Conservation (phyloP, 2,329 filamentous ascomycete genomes). For the Arachnopeziza araneosa region DNA sequence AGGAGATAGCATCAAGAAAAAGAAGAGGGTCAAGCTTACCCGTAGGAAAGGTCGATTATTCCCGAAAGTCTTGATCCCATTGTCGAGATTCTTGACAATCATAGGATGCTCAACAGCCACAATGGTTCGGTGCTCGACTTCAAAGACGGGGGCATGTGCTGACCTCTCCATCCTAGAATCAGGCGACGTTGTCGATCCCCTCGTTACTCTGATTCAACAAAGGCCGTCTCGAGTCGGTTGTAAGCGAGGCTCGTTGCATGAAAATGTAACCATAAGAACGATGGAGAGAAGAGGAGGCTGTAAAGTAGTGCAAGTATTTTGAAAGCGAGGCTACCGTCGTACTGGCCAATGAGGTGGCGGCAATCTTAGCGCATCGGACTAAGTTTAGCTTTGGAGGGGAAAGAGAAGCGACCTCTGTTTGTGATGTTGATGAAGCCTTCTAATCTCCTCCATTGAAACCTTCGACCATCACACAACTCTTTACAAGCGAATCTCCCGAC, state of each 20-base stretch:
- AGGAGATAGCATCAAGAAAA: not conserved
- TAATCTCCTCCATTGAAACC: conserved; percentile 8
- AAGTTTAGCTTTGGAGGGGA: not conserved
- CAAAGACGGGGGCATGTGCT: conserved; percentile 37
- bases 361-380: not conserved
- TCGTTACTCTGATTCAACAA: not conserved
- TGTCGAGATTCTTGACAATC: conserved; percentile 58
- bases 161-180: not conserved
- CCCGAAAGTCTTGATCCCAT: conserved; percentile 57
- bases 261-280: too few relatives aligned
- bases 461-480: conserved; percentile 4
- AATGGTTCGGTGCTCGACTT: conserved; percentile 46
- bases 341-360: not conserved
- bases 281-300: too few relatives aligned
- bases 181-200: not conserved
- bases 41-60: conserved; percentile 23
- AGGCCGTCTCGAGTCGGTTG: too few relatives aligned
- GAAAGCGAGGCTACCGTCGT: not conserved
- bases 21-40: conserved; percentile 19
- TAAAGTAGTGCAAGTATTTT: not conserved
- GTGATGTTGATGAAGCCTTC: not conserved
- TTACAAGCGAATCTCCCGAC: not conserved
- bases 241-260: too few relatives aligned
- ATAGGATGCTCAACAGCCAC: conserved; percentile 63
- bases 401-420: not conserved